phyloP scores from a whole-genome alignment of 2,329 filamentous ascomycete species.

The Fusarium transvaalense region DNA sequence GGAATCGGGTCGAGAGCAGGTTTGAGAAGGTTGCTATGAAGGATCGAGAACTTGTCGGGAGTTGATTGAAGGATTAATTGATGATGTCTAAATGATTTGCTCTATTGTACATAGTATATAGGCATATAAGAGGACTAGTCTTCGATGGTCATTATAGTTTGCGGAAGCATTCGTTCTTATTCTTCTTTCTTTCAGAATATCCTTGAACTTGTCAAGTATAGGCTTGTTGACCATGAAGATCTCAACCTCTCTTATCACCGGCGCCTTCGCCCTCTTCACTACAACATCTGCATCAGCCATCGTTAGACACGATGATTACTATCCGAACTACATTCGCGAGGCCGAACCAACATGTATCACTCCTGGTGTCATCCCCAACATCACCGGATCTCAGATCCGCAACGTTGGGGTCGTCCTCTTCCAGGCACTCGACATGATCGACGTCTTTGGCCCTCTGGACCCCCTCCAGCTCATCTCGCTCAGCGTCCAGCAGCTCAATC shows the following conservation, averaged over 20 bases:
- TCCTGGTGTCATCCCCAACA: constrained; percentile 40
- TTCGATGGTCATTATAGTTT: too few species aligned
- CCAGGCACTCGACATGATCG: constrained; percentile 59
- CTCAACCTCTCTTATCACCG: constrained; percentile 25
- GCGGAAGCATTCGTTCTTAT: not conserved
- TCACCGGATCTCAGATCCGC: constrained; percentile 39
- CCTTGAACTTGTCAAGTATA: constrained; percentile 12
- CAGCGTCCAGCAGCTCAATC: constrained; percentile 51
- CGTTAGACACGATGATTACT: not conserved
- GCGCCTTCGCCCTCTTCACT: constrained; percentile 21
- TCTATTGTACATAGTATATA: not conserved
- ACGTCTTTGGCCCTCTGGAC: constrained; percentile 62
- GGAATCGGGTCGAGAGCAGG: constrained; percentile 10
- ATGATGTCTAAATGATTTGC: not conserved
- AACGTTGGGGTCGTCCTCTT: constrained; percentile 60
- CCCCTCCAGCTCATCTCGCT: constrained; percentile 58
- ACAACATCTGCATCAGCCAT: constrained; percentile 19
- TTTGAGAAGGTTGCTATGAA: constrained; percentile 36
- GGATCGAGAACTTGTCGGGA: constrained; percentile 10
- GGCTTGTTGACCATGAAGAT: constrained; percentile 36
- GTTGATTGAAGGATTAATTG: constrained; percentile 18
- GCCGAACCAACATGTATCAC: constrained; percentile 35
- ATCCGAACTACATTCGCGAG: constrained; percentile 4
- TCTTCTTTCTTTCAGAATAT: not conserved
- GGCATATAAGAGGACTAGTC: not conserved